phyloP scores from a whole-genome alignment of 163 green algal genomes.

The Coccomyxa subellipsoidea region DNA sequence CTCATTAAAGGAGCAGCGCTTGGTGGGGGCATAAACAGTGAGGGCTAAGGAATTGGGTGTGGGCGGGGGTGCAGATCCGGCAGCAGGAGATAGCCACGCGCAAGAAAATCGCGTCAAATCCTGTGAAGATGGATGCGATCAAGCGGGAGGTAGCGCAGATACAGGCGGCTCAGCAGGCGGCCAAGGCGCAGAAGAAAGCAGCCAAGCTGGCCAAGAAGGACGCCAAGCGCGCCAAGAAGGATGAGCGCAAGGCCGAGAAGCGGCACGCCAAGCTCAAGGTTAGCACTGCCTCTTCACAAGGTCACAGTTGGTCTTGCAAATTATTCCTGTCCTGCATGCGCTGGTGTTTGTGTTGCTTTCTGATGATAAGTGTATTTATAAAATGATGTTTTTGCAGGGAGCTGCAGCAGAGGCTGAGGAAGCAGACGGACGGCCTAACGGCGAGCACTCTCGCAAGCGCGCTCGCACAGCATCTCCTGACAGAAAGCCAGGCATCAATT shows the following conservation, averaged over 20 bases:
- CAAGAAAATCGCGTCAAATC: conserved; percentile 68
- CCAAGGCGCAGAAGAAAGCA: conserved; percentile 39
- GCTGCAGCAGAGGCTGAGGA: neutral
- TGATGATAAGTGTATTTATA: neutral
- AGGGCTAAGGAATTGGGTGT: too few species aligned
- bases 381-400: neutral
- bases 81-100: conserved; percentile 75
- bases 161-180: conserved; percentile 22
- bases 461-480: neutral
- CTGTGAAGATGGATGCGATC: conserved; percentile 82
- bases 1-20: too few species aligned
- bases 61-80: conserved; percentile 56
- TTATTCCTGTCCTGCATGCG: neutral
- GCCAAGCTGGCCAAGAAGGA: conserved; percentile 54
- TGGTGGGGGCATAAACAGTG: too few species aligned
- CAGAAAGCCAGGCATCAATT: neutral
- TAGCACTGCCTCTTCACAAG: neutral
- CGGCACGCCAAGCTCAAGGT: conserved; percentile 22
- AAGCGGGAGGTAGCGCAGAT: conserved; percentile 49
- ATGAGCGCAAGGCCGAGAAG: conserved; percentile 26
- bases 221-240: conserved; percentile 45
- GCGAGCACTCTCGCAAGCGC: neutral
- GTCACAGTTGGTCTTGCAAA: too few species aligned
- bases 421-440: neutral
- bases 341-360: neutral